Base-by-base conservation (phyloP, 129 eudicot genomes). In the Mikania micrantha region DNA sequence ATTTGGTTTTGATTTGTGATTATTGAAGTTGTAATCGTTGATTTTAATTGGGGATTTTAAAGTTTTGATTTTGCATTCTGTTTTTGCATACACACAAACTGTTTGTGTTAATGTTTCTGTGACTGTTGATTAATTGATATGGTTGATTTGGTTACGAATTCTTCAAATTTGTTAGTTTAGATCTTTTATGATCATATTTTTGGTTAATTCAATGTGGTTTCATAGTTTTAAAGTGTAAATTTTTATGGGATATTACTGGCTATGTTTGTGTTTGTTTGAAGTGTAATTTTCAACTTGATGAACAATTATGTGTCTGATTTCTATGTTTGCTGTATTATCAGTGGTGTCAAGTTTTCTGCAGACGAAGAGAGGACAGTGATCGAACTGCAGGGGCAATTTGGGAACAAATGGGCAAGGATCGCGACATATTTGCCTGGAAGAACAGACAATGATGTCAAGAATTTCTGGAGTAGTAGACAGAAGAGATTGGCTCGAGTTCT, bases 401-500 rank as follows among this genome's bases (percentile, higher is more conserved):
- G 98, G 67, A 92, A 92, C 91, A 92, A 86, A 83, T 92, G 98
- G 98, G 98, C 98, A 1, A 80, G 78, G 61, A 92, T 88, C 13
- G 91, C 98, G 0, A 84, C 95, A 1, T 80, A 64, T 79, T 74
- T 88, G 74, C 79, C 87, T 0, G 98, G 98, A 66, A 84, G 98
- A 80, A 92, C 96, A 13, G 98, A 92, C 61, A 92, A 92, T 31
- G 98, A 92, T 67, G 98, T 92, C 39, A 92, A 92, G 91, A 92
- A 92, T 74, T 92, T 92, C 45, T 92, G 98, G 98, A 92, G 98
- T 77, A 88, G 98, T 70, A 76, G 98, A 69, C 95, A 88, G 78
- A 92, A 92, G 75, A 84, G 95, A 60, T 61, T 92, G 80, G 89
- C 96, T 17, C 78, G 96, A 72, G 81, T 92, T 71, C 87, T 77